These are phyloP conservation scores for Zymoseptoria pseudotritici DNA, from an alignment of 2,329 filamentous ascomycete species.

Conservation along the genomic window DNA sequence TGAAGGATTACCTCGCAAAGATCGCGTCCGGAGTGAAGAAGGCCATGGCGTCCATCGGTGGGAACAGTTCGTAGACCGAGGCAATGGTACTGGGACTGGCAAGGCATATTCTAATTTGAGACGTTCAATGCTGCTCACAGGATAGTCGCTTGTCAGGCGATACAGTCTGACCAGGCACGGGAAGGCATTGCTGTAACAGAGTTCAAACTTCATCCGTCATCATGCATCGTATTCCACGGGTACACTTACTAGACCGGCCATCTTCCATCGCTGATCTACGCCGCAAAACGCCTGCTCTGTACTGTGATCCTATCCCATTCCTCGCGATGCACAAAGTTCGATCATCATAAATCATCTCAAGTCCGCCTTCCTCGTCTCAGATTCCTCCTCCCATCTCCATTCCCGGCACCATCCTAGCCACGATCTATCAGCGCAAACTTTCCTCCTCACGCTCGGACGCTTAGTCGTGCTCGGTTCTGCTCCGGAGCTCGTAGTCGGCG, in stretches of 20 bases:
- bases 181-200: neutral
- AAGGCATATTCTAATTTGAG: neutral
- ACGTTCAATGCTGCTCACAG: neutral
- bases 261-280: neutral
- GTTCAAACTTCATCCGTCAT: neutral
- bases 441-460: constrained; percentile 13
- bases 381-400: constrained; percentile 14
- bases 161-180: neutral
- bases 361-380: constrained; percentile 1
- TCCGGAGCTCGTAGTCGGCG: constrained; percentile 8
- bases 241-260: neutral
- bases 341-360: neutral
- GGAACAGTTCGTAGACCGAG: neutral
- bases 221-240: neutral
- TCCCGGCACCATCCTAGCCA: constrained; percentile 23
- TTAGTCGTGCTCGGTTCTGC: constrained; percentile 9
- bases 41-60: neutral
- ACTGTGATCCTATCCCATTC: neutral
- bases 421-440: constrained; percentile 16
- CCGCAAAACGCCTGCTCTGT: neutral
- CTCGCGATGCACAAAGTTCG: neutral
- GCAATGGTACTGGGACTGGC: neutral
- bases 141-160: neutral
- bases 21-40: neutral
- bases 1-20: neutral